phyloP scores from a whole-genome alignment of 2,329 filamentous ascomycete species.

The Tetracladium maxilliforme region DNA sequence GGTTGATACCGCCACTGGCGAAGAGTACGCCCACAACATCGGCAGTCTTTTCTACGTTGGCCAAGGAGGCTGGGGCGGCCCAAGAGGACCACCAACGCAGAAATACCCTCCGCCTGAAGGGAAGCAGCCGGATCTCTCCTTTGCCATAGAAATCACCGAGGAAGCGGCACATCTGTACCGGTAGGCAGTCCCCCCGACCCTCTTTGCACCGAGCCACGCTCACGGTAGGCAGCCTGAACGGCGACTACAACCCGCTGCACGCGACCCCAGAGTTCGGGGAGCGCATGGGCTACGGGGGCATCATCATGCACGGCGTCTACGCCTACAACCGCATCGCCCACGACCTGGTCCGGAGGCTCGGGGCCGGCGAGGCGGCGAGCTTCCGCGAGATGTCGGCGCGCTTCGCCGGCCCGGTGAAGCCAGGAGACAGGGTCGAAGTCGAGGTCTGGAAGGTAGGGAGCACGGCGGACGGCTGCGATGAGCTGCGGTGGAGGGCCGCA shows the following conservation, averaged over 20 bases:
- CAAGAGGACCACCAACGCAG: constrained; percentile 70
- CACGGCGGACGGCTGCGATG: constrained; percentile 57
- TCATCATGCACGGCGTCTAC: constrained; percentile 81
- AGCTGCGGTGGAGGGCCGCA: constrained; percentile 66
- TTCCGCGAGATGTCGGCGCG: constrained; percentile 80
- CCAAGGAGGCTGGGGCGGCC: constrained; percentile 85
- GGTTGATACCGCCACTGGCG: constrained; percentile 53
- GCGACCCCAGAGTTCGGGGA: constrained; percentile 71
- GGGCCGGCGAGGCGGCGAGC: constrained; percentile 64
- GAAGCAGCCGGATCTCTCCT: constrained; percentile 55
- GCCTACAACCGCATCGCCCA: constrained; percentile 73
- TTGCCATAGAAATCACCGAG: constrained; percentile 51
- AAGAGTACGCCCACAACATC: constrained; percentile 56
- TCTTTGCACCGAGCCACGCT: constrained; percentile 2
- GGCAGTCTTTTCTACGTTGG: constrained; percentile 67
- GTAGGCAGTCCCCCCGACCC: constrained; percentile 16
- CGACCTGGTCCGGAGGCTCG: constrained; percentile 56
- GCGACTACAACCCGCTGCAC: constrained; percentile 90
- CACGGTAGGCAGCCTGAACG: constrained; percentile 49
- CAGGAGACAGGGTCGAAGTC: constrained; percentile 68
- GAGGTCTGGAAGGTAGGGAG: constrained; percentile 70
- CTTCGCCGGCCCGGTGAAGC: constrained; percentile 73
- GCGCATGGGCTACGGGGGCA: constrained; percentile 83
- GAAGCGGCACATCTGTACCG: constrained; percentile 66
- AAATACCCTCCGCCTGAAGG: constrained; percentile 66